Evolutionary conservation across 805 yeast species (phyloP).

Genomic region (Hanseniaspora vineae): DNA sequence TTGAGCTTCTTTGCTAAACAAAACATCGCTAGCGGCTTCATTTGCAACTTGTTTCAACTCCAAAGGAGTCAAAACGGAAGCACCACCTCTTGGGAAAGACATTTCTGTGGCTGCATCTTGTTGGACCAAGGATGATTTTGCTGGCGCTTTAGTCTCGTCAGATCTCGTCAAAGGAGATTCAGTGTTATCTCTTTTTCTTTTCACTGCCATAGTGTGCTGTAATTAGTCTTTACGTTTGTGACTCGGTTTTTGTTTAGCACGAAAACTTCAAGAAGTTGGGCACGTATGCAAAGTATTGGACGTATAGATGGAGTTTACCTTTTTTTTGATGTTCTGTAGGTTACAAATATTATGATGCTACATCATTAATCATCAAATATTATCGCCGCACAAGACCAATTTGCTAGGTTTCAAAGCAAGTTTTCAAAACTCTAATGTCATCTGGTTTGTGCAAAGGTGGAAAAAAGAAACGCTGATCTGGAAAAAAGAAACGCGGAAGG

Average conservation of each 20-base stretch:
- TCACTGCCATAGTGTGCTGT: slow-evolving; percentile 14
- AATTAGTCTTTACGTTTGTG: background rate
- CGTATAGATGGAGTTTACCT: no score
- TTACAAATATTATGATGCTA: no score
- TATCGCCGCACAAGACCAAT: no score
- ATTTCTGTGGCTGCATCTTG: slow-evolving; percentile 23
- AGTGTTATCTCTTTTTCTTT: slow-evolving; percentile 38
- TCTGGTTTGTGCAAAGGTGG: no score
- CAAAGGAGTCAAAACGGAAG: slow-evolving; percentile 69
- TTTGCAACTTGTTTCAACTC: slow-evolving; percentile 88
- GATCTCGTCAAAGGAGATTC: slow-evolving; percentile 29
- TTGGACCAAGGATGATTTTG: slow-evolving; percentile 24
- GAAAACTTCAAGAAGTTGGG: no score
- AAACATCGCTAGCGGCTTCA: slow-evolving; percentile 80
- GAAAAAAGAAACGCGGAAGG: background rate
- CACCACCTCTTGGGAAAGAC: slow-evolving; percentile 92
- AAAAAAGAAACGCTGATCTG: background rate
- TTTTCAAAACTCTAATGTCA: background rate
- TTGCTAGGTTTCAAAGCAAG: no score
- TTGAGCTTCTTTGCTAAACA: slow-evolving; percentile 34
- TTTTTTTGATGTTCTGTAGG: no score
- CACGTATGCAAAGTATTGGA: no score
- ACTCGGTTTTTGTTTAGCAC: background rate
- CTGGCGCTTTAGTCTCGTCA: slow-evolving; percentile 28
- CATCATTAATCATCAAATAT: no score